Base-by-base conservation (phyloP, 2,329 filamentous ascomycete genomes). In the Teratosphaeria pseudoeucalypti region DNA sequence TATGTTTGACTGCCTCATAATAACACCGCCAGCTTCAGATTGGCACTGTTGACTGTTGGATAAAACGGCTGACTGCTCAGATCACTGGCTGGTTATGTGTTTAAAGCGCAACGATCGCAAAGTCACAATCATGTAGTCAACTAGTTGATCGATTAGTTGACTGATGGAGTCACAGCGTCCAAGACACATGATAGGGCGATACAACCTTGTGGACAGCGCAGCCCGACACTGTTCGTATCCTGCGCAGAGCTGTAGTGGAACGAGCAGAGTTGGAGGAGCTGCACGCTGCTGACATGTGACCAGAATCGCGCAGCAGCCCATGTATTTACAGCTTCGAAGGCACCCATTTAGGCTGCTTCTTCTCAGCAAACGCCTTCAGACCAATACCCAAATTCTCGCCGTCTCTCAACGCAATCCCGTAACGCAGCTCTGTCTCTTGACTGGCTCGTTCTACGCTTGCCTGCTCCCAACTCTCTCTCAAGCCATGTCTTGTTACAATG, bases 351-450 rank as follows among this genome's bases (percentile, higher is more conserved):
- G 88, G 83, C 74, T 82, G 81, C 68, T 87, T 79, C 79, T 85
- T 90, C 79, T 91, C 87, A 19, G 88, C 85, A 76, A 92, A 92
- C 61, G 87, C 88, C 73, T 72, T 77, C 23, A 92, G 77, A 0
- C 89, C 89, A 74, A 92, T 88, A 58, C 80, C 82, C 74, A 90
- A 85, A 72, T 92, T 92, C 65, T 88, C 85, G 0, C 84, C 87
- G 2, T 77, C 79, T 62, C 85, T 78, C 59, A 92, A 78, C 61
- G 77, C 77, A 58, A 76, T 76, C 67, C 82, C 86, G 77, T 85
- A 81, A 1, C 79, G 80, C 58, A 83, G 78, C 16, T 79, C 77
- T 58, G 88, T 70, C 63, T 82, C 69, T 61, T 76, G 76, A 39
- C 84, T 89, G 10, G 76, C 86, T 62, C 82, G 79, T 71, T 85